Base-by-base conservation (phyloP, 805 yeast genomes). In the Vanderwaltozyma verrucispora region DNA sequence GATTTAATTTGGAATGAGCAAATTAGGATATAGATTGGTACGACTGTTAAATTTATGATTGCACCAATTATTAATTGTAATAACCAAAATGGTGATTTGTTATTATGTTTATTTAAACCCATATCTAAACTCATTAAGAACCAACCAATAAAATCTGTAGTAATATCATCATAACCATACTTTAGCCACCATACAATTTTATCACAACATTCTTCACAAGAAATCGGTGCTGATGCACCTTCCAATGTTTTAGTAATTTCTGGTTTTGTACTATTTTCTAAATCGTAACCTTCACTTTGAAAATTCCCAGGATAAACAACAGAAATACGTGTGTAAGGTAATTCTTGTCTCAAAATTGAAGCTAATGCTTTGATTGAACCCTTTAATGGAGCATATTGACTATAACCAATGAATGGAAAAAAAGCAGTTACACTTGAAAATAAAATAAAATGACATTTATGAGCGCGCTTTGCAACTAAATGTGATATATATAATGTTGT, bases 241-340 rank as follows among this genome's bases (percentile, higher is more conserved):
- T 92, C 98, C 25, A 92, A 85, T 24, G 60, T 61, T 45, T 68
- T 74, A 1, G 96, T 87, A 39, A 92, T 84, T 9, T 68, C 72
- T 0, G 98, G 97, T 56, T 92, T 92, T 2, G 94, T 80, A 39
- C 62, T 60, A 54, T 88, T 80, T 58, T 92, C 99, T 41, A 77
- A 76, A 3, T 63, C 72, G 52, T 60, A 92, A 0, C 98, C 99
- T 57, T 88, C 97, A 45, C 94, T 79, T 33, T 68, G 73, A 59
- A 89, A 87, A 54, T 86, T 87, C 0, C 98, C 98, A 0, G 97
- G 95, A 50, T 75, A 79, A 0, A 86, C 75, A 42, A 85, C 76
- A 5, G 80, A 72, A 0, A 92, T 82, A 20, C 80, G 62, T 44
- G 80, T 76, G 42, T 78, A 71, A 50, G 75, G 78, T 5, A 81